Conservation (phyloP, 495 filamentous ascomycete species). For the Hapsidospora chrysogenum region DNA sequence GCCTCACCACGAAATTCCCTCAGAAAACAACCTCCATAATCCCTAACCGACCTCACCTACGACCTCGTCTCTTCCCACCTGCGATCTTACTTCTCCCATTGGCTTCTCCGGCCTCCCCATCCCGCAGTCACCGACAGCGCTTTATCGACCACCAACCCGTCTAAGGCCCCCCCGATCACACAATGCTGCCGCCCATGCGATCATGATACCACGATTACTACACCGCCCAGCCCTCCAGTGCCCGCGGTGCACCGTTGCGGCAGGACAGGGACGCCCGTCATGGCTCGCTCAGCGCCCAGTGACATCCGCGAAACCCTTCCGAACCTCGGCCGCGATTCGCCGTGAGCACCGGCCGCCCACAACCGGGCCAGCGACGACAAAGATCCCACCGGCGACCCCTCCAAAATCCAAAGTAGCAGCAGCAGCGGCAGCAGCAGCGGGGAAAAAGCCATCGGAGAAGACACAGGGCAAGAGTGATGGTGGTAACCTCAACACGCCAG, state of each 20-base stretch:
- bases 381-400: background rate
- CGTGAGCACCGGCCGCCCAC: background rate
- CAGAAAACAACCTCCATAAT: too few relatives aligned
- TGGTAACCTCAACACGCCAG: slow-evolving; percentile 23
- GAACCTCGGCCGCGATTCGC: background rate
- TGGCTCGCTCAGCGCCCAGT: slow-evolving; percentile 3
- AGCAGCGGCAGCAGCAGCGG: background rate
- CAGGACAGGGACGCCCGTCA: slow-evolving; percentile 1
- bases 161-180: too few relatives aligned
- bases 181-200: too few relatives aligned
- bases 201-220: slow-evolving; percentile 2
- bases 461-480: slow-evolving; percentile 3
- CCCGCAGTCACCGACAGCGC: too few relatives aligned
- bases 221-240: background rate
- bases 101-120: too few relatives aligned
- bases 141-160: too few relatives aligned
- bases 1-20: too few relatives aligned
- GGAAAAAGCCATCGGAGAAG: slow-evolving; percentile 3
- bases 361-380: background rate
- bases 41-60: too few relatives aligned
- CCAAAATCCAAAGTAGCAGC: background rate
- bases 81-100: too few relatives aligned
- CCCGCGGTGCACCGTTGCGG: background rate
- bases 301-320: background rate
- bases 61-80: too few relatives aligned